Conservation (phyloP, 2,329 filamentous ascomycete species). For the Capronia americana region DNA sequence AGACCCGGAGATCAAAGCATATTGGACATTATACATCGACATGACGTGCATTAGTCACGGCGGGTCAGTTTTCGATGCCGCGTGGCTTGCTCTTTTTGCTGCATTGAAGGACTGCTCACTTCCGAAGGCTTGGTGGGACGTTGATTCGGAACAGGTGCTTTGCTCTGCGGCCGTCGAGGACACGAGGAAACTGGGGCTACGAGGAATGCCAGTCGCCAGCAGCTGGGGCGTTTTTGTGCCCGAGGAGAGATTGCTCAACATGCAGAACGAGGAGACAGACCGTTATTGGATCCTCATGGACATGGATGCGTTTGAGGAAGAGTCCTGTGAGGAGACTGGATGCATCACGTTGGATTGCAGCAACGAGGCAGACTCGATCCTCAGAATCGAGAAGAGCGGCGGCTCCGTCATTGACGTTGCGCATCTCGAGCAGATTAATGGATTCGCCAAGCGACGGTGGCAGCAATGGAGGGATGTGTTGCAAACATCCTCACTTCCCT, state of each 20-base stretch:
- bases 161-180: constrained; percentile 69
- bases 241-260: constrained; percentile 56
- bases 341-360: constrained; percentile 76
- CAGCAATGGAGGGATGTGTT: constrained; percentile 36
- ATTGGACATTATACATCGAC: constrained; percentile 95
- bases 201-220: constrained; percentile 73
- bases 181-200: constrained; percentile 65
- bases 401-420: constrained; percentile 70
- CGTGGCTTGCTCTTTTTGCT: constrained; percentile 82
- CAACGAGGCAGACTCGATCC: constrained; percentile 60
- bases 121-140: constrained; percentile 81
- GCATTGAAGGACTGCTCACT: constrained; percentile 79
- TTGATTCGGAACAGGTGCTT: constrained; percentile 77
- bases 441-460: constrained; percentile 69
- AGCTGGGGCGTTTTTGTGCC: constrained; percentile 81
- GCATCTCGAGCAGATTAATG: constrained; percentile 66
- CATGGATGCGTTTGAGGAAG: constrained; percentile 89
- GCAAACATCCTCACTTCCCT: constrained; percentile 5
- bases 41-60: constrained; percentile 93
- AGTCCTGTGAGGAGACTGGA: constrained; percentile 80
- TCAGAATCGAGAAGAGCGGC: constrained; percentile 82
- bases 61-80: constrained; percentile 75
- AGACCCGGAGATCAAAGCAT: constrained; percentile 71
- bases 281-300: constrained; percentile 78
- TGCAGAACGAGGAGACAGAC: constrained; percentile 52